Percentiles rank a stretch among this genome's conserved stretches.
Evolutionary conservation across 2,329 filamentous ascomycete species (phyloP).

Genomic region (Colletotrichum sp.): DNA sequence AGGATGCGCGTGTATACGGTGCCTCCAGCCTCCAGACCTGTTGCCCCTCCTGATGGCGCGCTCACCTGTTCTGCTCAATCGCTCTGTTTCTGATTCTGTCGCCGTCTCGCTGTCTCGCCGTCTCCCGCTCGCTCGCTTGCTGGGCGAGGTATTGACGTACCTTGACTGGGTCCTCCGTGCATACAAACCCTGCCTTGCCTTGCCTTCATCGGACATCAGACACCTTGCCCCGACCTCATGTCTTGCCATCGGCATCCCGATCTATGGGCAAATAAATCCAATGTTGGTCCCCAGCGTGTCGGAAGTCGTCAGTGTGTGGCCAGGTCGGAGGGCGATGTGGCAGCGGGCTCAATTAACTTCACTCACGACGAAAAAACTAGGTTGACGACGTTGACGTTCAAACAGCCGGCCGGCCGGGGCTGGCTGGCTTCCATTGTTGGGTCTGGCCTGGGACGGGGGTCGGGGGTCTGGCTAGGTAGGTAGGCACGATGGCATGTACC

Average conservation of each 20-base stretch:
- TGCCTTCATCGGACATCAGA: slow-evolving; percentile 13
- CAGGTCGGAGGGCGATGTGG: neutral
- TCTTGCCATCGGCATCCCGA: neutral
- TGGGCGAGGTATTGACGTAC: neutral
- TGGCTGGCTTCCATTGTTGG: slow-evolving; percentile 8
- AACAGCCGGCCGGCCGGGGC: slow-evolving; percentile 16
- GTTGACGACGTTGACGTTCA: slow-evolving; percentile 17
- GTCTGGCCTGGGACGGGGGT: neutral
- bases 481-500: neutral
- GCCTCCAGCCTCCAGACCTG: neutral
- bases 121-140: slow-evolving; percentile 5
- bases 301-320: neutral
- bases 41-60: neutral
- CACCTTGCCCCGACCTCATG: slow-evolving; percentile 5
- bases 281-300: neutral
- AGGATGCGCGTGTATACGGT: neutral
- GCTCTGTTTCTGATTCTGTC: neutral
- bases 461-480: neutral
- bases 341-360: slow-evolving; percentile 5
- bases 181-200: neutral
- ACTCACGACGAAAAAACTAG: neutral
- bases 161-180: slow-evolving; percentile 7
- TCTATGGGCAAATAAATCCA: neutral
- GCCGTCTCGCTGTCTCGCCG: neutral
- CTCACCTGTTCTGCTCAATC: neutral